Percentiles rank a stretch among this genome's conserved stretches.
Evolutionary conservation across 108 stramenopile species (phyloP).

Genomic region (Cylindrotheca fusiformis): DNA sequence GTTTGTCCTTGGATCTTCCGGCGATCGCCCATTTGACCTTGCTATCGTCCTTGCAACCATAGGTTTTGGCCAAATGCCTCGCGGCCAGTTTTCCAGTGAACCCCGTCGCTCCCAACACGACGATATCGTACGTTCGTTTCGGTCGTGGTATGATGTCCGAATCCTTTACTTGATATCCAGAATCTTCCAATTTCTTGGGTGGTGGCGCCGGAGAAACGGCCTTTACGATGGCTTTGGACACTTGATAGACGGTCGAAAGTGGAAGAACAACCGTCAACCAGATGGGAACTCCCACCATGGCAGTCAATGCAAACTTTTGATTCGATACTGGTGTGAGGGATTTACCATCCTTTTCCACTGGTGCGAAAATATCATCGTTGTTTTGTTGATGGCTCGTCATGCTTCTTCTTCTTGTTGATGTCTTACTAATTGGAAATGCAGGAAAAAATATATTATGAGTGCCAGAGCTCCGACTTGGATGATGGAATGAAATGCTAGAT

Average conservation of each 20-base stretch:
- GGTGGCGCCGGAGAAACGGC: background rate
- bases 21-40: constrained; percentile 81
- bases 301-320: constrained; percentile 2
- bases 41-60: constrained; percentile 42
- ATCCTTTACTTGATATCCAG: constrained; percentile 23
- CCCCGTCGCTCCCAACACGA: constrained; percentile 85
- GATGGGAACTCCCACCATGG: constrained; percentile 30
- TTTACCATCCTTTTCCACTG: constrained; percentile 10
- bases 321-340: constrained; percentile 7
- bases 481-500: background rate
- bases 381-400: too few species aligned
- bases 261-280: constrained; percentile 33
- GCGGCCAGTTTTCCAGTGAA: constrained; percentile 83
- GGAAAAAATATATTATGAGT: background rate
- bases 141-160: constrained; percentile 30
- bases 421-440: background rate
- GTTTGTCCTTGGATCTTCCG: constrained; percentile 52
- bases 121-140: constrained; percentile 71
- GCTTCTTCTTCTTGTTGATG: background rate
- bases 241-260: constrained; percentile 41
- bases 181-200: constrained; percentile 5
- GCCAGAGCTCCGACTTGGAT: background rate
- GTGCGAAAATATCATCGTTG: constrained; percentile 7
- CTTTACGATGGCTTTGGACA: constrained; percentile 17
- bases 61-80: constrained; percentile 58